Evolutionary conservation across 164 flowering plant species (phyloP).

Genomic region (Vitis riparia): DNA sequence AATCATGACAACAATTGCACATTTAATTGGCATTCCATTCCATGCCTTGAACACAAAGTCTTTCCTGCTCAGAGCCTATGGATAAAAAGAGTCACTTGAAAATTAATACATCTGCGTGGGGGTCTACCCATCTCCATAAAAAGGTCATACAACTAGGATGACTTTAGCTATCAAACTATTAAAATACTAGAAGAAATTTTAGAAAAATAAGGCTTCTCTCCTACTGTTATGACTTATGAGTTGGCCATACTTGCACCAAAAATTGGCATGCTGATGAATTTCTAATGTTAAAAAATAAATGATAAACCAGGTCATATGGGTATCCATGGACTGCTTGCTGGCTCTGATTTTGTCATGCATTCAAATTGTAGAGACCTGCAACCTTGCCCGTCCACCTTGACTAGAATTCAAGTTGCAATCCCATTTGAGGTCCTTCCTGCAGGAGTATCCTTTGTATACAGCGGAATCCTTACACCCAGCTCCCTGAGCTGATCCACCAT

Average conservation of each 20-base stretch:
- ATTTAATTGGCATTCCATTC: background rate
- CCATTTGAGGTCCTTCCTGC: slow-evolving; percentile 18
- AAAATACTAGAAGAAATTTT: background rate
- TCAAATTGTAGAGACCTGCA: too few species aligned
- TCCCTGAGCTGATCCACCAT: slow-evolving; percentile 72
- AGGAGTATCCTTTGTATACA: slow-evolving; percentile 38
- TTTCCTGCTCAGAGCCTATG: background rate
- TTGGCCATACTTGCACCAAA: background rate
- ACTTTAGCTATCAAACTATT: background rate
- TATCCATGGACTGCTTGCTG: background rate
- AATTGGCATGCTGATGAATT: background rate
- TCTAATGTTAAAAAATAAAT: background rate
- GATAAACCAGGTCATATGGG: background rate
- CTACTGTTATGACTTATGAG: background rate
- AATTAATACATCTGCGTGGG: background rate
- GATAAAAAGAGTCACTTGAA: background rate
- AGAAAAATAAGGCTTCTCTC: background rate
- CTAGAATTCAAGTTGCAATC: slow-evolving; percentile 10
- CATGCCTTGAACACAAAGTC: background rate
- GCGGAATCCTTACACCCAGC: slow-evolving; percentile 62
- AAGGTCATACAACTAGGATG: background rate
- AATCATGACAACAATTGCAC: background rate
- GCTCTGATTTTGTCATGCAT: background rate
- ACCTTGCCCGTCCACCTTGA: background rate
- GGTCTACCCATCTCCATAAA: background rate